Conservation (phyloP, 2,329 filamentous ascomycete species). For the Aspergillus sergii region DNA sequence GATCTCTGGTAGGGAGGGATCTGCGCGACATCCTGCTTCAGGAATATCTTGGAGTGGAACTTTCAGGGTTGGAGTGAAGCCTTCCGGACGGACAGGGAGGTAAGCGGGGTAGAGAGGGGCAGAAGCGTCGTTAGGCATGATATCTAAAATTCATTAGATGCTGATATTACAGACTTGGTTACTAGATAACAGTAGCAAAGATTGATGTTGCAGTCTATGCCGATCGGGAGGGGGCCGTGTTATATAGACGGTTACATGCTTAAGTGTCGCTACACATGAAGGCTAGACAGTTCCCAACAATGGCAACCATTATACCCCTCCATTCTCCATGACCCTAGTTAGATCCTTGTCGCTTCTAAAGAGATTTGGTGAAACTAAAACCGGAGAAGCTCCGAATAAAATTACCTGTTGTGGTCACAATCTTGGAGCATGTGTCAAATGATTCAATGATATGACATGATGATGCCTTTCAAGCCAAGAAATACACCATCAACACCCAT, state of each 20-base stretch:
- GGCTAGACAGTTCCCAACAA: not conserved
- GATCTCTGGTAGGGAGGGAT: conserved; percentile 9
- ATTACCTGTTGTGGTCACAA: not conserved
- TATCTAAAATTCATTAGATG: not conserved
- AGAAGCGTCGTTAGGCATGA: conserved; percentile 3
- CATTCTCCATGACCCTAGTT: not conserved
- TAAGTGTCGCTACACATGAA: not conserved
- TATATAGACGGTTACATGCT: not conserved
- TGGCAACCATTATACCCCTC: not conserved
- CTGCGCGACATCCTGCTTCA: conserved; percentile 9
- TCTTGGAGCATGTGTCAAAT: not conserved
- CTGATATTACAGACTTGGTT: not conserved
- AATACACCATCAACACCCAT: conserved; percentile 9
- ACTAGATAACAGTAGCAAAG: not conserved
- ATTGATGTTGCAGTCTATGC: not conserved
- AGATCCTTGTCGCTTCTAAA: not conserved
- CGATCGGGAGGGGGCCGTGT: not conserved
- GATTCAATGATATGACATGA: not conserved
- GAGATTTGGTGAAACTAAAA: not conserved
- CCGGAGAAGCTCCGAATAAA: not conserved
- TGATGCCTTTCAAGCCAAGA: conserved; percentile 9
- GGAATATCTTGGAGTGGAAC: conserved; percentile 4
- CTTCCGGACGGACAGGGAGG: conserved; percentile 11
- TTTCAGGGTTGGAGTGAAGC: conserved; percentile 10
- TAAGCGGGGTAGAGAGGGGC: conserved; percentile 13